Base-by-base conservation (phyloP, 2,329 filamentous ascomycete species). In the Fonsecaea pugnacius region DNA sequence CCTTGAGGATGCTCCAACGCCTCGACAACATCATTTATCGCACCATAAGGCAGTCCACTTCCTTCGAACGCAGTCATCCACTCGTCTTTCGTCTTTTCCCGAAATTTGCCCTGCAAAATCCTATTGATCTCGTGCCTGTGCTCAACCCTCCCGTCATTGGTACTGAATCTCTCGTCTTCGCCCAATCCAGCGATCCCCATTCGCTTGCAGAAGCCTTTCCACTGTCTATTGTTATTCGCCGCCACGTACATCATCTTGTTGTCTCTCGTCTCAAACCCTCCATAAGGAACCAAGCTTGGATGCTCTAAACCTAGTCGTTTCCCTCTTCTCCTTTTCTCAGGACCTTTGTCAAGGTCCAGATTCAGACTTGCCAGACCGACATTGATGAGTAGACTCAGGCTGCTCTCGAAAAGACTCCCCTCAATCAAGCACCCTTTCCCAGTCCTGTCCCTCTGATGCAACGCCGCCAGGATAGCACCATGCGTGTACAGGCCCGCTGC, bases 351-450 rank as follows among this genome's bases (percentile, higher is more conserved):
- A 32, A 64, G 43, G 35, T 67, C 69, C 18, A 70, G 65, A 56
- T 70, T 70, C 60, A 70, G 58, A 62, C 66, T 66, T 16, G 67
- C 65, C 21, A 70, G 30, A 5, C 69, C 69, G 14, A 70, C 69
- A 58, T 70, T 70, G 40, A 70, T 69, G 53, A 70, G 57, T 30
- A 70, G 52, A 33, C 63, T 69, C 54, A 70, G 50, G 56, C 78
- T 76, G 1, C 66, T 68, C 57, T 70, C 69, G 43, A 70, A 70
- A 24, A 70, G 48, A 43, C 65, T 68, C 12, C 64, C 65, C 7
- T 70, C 64, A 38, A 70, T 68, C 40, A 66, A 65, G n/a, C 52
- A 63, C 1, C 69, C 69, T 18, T 60, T 18, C 5, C 69, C 69
- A 7, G 66, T 69, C 38, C 54, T 40, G 2, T 68, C 57, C 46